Evolutionary conservation across 169 alveolate genomes (phyloP), one percentile per base, ranked within the genome.

Genomic region (Babesia microti): DNA sequence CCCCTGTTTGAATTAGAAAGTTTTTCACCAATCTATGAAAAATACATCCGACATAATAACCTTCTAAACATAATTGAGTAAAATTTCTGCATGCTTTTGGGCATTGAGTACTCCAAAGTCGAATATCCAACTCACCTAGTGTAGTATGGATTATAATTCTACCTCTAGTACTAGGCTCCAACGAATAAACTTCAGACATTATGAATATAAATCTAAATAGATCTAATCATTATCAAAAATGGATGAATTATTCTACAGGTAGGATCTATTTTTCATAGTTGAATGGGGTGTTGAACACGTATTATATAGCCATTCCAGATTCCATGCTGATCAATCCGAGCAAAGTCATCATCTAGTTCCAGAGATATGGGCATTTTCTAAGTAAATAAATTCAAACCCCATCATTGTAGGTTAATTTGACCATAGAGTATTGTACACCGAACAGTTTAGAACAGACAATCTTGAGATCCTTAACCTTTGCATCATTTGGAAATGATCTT

Each of bases 161-260:
- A 19, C 97, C 97, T 19, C 81, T 57, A 24, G 91, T 84, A n/a
- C 90, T 85, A 9, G 95, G 95, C 60, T 84, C 93, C n/a, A 59
- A 58, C 22, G 68, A 50, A 48, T 83, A 85, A n/a, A 69, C 79
- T 14, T 65, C 84, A 14, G 91, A 79, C 95, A 87, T 87, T 60
- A 30, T 7, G 2, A 21, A 14, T 19, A 43, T 5, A 2, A n/a
- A n/a, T n/a, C n/a, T n/a, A n/a, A n/a, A n/a, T n/a, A n/a, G n/a
- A n/a, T n/a, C n/a, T n/a, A n/a, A n/a, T n/a, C n/a, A n/a, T n/a
- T n/a, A n/a, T n/a, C n/a, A n/a, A n/a, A n/a, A n/a, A n/a, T n/a
- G n/a, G n/a, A n/a, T n/a, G 15, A 58, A n/a, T 23, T 18, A 47
- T 5, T 9, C 9, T 11, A 47, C 14, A 9, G 60, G 35, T 7